Conservation (phyloP, 306 rosid genomes). For the Acacia melanoxylon region DNA sequence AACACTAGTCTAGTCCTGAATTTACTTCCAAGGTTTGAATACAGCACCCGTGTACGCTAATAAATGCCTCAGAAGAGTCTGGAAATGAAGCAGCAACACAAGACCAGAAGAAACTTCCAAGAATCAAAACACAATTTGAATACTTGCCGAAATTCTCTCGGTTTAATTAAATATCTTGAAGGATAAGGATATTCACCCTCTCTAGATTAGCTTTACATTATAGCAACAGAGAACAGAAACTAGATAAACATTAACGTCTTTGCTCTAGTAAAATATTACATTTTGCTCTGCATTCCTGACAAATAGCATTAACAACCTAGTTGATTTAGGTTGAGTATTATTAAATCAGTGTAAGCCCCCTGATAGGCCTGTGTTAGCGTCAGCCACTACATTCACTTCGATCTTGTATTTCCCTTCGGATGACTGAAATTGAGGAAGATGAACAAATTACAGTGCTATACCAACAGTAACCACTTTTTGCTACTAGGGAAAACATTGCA, state of each 20-base stretch:
- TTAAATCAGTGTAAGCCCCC: background rate
- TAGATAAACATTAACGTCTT: background rate
- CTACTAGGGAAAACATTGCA: background rate
- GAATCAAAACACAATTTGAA: background rate
- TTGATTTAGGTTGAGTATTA: background rate
- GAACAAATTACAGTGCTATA: background rate
- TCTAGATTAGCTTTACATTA: background rate
- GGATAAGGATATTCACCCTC: constrained; percentile 2
- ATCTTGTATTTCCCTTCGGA: background rate
- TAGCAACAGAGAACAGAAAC: constrained; percentile 2
- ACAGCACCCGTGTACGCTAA: background rate
- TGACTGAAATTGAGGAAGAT: background rate
- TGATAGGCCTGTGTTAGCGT: background rate
- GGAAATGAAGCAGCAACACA: background rate
- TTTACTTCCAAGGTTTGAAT: constrained; percentile 4
- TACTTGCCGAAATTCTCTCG: background rate
- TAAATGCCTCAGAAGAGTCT: background rate
- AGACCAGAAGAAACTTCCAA: background rate
- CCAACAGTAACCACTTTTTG: background rate
- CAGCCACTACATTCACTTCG: background rate
- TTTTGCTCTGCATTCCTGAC: background rate
- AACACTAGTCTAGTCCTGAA: background rate
- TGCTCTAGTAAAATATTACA: background rate
- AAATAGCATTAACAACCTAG: background rate
- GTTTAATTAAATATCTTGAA: constrained; percentile 4